Percentiles rank a stretch among this genome's conserved stretches.
Conservation (phyloP, 768 basidiomycete species). For the Floccularia luteovirens region DNA sequence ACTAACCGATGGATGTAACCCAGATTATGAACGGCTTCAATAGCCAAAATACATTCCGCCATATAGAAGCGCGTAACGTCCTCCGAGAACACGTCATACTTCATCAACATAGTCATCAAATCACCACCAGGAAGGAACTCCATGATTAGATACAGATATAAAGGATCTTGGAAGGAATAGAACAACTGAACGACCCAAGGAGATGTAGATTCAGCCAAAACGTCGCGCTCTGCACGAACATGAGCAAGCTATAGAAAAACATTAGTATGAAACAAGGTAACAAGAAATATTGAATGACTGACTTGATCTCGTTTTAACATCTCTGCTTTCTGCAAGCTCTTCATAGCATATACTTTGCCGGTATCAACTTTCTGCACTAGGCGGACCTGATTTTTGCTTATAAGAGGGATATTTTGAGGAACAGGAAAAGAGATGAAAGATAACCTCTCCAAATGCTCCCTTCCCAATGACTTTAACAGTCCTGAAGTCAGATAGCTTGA, state of each 20-base stretch:
- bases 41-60: constrained; percentile 96
- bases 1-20: constrained; percentile 96
- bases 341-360: constrained; percentile 99
- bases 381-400: constrained; percentile 52
- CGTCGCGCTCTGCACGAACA: constrained; percentile 94
- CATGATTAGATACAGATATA: constrained; percentile 98
- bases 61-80: constrained; percentile 99
- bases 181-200: constrained; percentile 97
- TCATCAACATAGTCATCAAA: constrained; percentile 99
- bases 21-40: constrained; percentile 97
- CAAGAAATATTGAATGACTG: constrained; percentile 13
- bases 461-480: constrained; percentile 99
- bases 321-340: constrained; percentile 95
- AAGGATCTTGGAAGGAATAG: constrained; percentile 96
- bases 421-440: constrained; percentile 12
- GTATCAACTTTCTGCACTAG: constrained; percentile 97
- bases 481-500: constrained; percentile 87
- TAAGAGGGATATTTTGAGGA: constrained; percentile 6
- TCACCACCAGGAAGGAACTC: constrained; percentile 84
- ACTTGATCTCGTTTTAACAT: constrained; percentile 99
- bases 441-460: constrained; percentile 95
- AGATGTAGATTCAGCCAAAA: constrained; percentile 93
- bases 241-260: constrained; percentile 70
- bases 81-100: constrained; percentile 98
- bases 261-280: constrained; percentile 3